phyloP scores from a whole-genome alignment of 2,329 filamentous ascomycete genomes.

The Fusarium sororula region DNA sequence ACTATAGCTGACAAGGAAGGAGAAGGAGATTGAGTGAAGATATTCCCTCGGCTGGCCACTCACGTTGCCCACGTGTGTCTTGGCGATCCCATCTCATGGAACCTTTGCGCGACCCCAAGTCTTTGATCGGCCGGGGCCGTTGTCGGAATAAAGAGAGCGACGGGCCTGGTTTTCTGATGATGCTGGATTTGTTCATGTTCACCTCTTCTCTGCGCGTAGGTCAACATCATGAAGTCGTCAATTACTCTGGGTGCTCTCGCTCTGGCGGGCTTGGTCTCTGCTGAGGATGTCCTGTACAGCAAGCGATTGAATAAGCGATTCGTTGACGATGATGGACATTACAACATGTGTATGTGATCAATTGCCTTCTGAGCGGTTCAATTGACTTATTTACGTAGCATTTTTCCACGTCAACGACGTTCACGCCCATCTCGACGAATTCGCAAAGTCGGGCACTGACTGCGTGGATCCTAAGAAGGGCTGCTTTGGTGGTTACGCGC shows the following conservation, averaged over 20 bases:
- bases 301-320: constrained; percentile 59
- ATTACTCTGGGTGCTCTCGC: constrained; percentile 37
- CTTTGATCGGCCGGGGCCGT: constrained; percentile 10
- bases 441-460: constrained; percentile 67
- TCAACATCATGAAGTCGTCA: constrained; percentile 35
- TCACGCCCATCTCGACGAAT: constrained; percentile 73
- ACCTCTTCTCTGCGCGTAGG: background rate
- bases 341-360: constrained; percentile 58
- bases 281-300: constrained; percentile 60
- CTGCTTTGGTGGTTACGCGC: constrained; percentile 72
- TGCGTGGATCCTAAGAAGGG: constrained; percentile 65
- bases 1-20: background rate
- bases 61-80: constrained; percentile 41
- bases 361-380: background rate
- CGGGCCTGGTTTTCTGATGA: constrained; percentile 1
- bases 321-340: constrained; percentile 59
- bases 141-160: constrained; percentile 26
- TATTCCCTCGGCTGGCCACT: constrained; percentile 31
- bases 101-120: constrained; percentile 19
- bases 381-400: constrained; percentile 44
- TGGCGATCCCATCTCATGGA: constrained; percentile 33
- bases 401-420: constrained; percentile 78
- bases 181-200: background rate
- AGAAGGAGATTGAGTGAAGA: background rate
- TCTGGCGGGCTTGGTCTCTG: constrained; percentile 42